phyloP scores from a whole-genome alignment of 345 rosid genomes.

The Raphanus raphanistrum region DNA sequence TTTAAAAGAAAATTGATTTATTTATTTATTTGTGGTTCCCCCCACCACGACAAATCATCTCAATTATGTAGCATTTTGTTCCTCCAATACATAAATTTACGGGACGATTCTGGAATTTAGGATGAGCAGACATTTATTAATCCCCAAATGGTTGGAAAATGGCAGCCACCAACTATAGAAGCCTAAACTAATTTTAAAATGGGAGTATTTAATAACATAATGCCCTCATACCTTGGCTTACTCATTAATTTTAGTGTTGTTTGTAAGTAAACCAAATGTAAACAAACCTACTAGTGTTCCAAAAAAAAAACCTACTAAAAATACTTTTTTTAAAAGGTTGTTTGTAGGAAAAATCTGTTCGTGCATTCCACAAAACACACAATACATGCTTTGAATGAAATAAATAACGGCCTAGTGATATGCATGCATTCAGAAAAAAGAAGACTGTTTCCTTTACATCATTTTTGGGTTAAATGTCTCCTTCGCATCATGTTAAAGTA shows the following conservation, averaged over 20 bases:
- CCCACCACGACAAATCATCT: conserved; percentile 5
- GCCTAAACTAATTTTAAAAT: conserved; percentile 21
- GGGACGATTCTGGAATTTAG: not conserved
- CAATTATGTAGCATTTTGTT: conserved; percentile 5
- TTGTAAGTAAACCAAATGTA: not conserved
- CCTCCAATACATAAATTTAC: not conserved
- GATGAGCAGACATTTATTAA: not conserved
- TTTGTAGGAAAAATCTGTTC: conserved; percentile 13
- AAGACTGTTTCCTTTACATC: not conserved
- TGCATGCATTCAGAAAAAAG: not conserved
- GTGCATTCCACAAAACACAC: conserved; percentile 25
- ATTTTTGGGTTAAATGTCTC: not conserved
- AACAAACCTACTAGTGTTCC: not conserved
- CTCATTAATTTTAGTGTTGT: too few relatives aligned
- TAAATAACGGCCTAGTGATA: conserved; percentile 8
- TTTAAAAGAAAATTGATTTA: not conserved
- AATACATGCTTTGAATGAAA: not conserved
- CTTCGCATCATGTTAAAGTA: conserved; percentile 25
- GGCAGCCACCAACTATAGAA: conserved; percentile 35
- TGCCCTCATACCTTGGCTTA: not conserved
- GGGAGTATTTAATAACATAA: not conserved
- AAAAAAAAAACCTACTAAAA: too few relatives aligned
- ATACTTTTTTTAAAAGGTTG: not conserved
- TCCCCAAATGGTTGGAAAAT: conserved; percentile 32
- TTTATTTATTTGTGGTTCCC: not conserved